Conservation (phyloP, 2,329 filamentous ascomycete species). For the Mycosphaerelloides madeirae region DNA sequence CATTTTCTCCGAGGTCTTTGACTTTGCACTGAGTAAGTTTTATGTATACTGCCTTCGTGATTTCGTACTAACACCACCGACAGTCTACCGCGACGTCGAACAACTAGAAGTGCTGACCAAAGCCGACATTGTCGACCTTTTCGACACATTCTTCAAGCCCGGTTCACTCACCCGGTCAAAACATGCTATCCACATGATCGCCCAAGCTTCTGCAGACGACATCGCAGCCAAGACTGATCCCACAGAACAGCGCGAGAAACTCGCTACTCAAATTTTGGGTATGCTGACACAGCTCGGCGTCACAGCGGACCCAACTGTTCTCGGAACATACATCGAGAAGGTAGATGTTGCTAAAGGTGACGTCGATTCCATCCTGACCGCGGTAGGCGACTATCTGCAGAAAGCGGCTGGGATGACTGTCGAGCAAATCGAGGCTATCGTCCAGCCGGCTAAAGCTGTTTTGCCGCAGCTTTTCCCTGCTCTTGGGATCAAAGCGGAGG, state of each 20-base stretch:
- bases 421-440: slow-evolving; percentile 46
- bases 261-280: slow-evolving; percentile 41
- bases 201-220: slow-evolving; percentile 53
- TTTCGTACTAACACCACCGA: slow-evolving; percentile 5
- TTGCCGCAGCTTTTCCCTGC: slow-evolving; percentile 41
- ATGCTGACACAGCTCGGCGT: slow-evolving; percentile 48
- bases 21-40: slow-evolving; percentile 75
- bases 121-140: slow-evolving; percentile 75
- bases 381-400: slow-evolving; percentile 38
- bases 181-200: slow-evolving; percentile 74
- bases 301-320: slow-evolving; percentile 36
- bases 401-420: slow-evolving; percentile 44
- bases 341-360: slow-evolving; percentile 42
- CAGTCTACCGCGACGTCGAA: slow-evolving; percentile 71
- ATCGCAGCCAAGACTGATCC: slow-evolving; percentile 32
- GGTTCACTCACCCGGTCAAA: slow-evolving; percentile 72
- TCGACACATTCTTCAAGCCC: slow-evolving; percentile 68
- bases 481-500: slow-evolving; percentile 27
- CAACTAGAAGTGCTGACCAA: slow-evolving; percentile 72
- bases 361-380: slow-evolving; percentile 35
- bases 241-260: slow-evolving; percentile 41
- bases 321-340: slow-evolving; percentile 43
- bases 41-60: not conserved
- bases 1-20: slow-evolving; percentile 78
- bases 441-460: slow-evolving; percentile 48